Base-by-base conservation (phyloP, 257 asterid species). In the Ballota nigra region DNA sequence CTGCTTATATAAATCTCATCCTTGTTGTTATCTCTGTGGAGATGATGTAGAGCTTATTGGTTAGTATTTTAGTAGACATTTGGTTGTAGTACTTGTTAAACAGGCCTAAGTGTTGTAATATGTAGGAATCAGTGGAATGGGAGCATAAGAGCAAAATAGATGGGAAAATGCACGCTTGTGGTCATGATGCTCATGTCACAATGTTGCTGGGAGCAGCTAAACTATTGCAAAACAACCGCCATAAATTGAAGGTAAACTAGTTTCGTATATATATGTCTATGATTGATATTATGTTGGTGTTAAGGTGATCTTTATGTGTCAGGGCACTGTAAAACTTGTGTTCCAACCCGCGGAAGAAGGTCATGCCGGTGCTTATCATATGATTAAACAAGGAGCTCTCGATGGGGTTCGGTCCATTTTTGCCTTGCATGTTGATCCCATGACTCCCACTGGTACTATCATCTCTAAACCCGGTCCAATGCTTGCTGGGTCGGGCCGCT, bases 341-440 rank as follows among this genome's bases (percentile, higher is more conserved):
- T 93, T 93, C 81, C 98, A 93, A 81, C 98, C 98, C 56, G 97
- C 80, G 36, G 97, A 90, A 88, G 98, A 93, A 82, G 96, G 97
- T 51, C 66, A 20, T 70, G 97, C 84, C 6, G 98, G 98, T 13
- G 97, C 97, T 28, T 70, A 83, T 36, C 74, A 83, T 52, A 81
- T 93, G 86, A 69, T 90, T 66, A 75, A 86, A 70, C 84, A 83
- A 45, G 98, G 96, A 71, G 92, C 83, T 20, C 79, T 93, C 13
- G 91, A 93, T 34, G 94, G 90, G 63, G 79, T 84, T 77, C 20
- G 80, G 75, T 92, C 88, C 45, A 90, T 90, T 28, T 90, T 93
- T 22, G 95, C 83, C 36, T 63, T 93, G 49, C 97, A 90, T 58
- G 90, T 93, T 8, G 80, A 78, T 33, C 97, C 97, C 3, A 4